Percentiles rank a stretch among this genome's conserved stretches.
Evolutionary conservation across 768 basidiomycete species (phyloP).

Genomic region (Mycena crocata): DNA sequence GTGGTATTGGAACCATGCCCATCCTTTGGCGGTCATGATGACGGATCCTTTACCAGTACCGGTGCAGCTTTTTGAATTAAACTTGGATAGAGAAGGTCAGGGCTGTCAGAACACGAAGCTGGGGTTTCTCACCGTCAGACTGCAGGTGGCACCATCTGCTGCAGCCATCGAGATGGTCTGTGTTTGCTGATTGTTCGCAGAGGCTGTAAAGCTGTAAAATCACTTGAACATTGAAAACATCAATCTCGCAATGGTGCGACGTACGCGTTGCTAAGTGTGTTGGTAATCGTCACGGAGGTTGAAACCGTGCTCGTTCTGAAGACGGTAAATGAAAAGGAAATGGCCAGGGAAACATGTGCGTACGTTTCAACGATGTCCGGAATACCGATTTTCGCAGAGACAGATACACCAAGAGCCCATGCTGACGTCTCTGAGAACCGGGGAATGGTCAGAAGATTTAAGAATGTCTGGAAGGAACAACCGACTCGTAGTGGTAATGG

Average conservation of each 20-base stretch:
- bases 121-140: constrained; percentile 6
- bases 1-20: constrained; percentile 25
- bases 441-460: neutral
- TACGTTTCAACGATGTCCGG: constrained; percentile 20
- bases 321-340: neutral
- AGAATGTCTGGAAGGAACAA: neutral
- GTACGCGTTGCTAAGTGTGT: constrained; percentile 18
- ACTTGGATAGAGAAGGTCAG: constrained; percentile 4
- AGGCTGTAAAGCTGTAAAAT: constrained; percentile 7
- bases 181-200: constrained; percentile 21
- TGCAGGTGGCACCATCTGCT: constrained; percentile 20
- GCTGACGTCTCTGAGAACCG: constrained; percentile 11
- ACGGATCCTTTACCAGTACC: constrained; percentile 16
- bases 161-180: constrained; percentile 20
- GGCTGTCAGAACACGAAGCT: neutral
- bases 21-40: constrained; percentile 13
- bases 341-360: neutral
- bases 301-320: constrained; percentile 6
- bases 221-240: too few relatives aligned
- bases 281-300: constrained; percentile 13
- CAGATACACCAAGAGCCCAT: constrained; percentile 12
- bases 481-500: constrained; percentile 19
- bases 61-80: constrained; percentile 19
- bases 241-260: neutral
- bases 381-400: constrained; percentile 20